Evolutionary conservation across 1,284 basidiomycete species (phyloP).

Genomic region (Austropuccinia psidii): DNA sequence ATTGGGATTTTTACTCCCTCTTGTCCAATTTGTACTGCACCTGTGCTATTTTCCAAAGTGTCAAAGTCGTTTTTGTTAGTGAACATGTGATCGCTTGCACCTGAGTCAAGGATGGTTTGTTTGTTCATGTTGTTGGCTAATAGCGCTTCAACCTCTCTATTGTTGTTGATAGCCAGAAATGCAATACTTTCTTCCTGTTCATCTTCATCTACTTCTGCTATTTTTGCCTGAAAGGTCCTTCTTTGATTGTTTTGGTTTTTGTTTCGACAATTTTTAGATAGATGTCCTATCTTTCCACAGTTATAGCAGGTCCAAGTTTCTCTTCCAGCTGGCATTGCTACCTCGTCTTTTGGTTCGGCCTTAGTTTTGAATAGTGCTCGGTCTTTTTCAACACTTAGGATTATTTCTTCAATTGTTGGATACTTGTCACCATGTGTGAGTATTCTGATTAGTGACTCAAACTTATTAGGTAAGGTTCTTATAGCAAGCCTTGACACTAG

Average conservation of each 20-base stretch:
- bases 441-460: background rate
- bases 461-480: background rate
- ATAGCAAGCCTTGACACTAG: no score
- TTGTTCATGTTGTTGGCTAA: no score
- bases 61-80: background rate
- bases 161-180: background rate
- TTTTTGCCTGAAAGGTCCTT: background rate
- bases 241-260: no score
- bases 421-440: background rate
- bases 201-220: no score
- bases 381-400: background rate
- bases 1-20: constrained; percentile 4
- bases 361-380: background rate
- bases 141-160: background rate
- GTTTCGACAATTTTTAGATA: background rate
- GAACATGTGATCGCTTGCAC: no score
- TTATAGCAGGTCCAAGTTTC: no score
- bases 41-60: background rate
- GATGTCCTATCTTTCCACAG: background rate
- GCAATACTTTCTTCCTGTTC: no score
- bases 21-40: constrained; percentile 14
- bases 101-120: no score
- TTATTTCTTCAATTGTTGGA: background rate
- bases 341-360: background rate
- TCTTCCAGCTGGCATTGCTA: background rate